A percentile compares a stretch with the other conserved stretches of the same genome.
Evolutionary conservation across 2,329 filamentous ascomycete species (phyloP).

Genomic region (Lachnellula suecica): DNA sequence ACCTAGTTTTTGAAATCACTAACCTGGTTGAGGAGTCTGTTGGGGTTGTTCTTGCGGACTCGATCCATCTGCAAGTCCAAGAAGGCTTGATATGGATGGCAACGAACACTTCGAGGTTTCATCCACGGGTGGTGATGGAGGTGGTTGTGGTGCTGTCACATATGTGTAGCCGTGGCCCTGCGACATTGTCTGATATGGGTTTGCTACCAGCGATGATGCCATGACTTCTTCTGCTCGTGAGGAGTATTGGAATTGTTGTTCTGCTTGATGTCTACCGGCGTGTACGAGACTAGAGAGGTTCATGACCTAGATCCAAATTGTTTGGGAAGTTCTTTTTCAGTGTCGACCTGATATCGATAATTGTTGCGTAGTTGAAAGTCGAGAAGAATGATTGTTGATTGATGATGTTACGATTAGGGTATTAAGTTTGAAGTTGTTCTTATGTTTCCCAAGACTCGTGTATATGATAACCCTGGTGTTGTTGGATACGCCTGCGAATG

Average conservation of each 20-base stretch:
- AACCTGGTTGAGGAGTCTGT: conserved; percentile 38
- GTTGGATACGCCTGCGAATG: conserved; percentile 32
- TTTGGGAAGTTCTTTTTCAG: background rate
- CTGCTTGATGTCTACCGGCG: conserved; percentile 29
- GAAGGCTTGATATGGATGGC: conserved; percentile 88
- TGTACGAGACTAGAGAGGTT: conserved; percentile 37
- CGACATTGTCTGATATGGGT: conserved; percentile 46
- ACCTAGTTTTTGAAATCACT: conserved; percentile 1
- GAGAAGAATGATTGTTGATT: conserved; percentile 5
- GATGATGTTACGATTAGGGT: conserved; percentile 25
- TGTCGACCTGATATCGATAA: conserved; percentile 4
- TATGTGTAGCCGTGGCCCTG: conserved; percentile 47
- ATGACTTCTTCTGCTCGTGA: conserved; percentile 38
- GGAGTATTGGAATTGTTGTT: conserved; percentile 26
- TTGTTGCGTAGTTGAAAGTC: background rate
- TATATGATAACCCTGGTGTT: conserved; percentile 21
- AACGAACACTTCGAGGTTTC: conserved; percentile 77
- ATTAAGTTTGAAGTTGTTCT: conserved; percentile 30
- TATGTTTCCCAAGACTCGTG: conserved; percentile 35
- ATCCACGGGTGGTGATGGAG: conserved; percentile 74
- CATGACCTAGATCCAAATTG: conserved; percentile 25
- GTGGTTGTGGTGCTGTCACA: conserved; percentile 55
- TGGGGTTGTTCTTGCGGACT: conserved; percentile 49
- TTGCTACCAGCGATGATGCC: conserved; percentile 43
- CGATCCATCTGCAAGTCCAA: conserved; percentile 77